Conservation (phyloP, 345 rosid species). For the Syzygium jambos region DNA sequence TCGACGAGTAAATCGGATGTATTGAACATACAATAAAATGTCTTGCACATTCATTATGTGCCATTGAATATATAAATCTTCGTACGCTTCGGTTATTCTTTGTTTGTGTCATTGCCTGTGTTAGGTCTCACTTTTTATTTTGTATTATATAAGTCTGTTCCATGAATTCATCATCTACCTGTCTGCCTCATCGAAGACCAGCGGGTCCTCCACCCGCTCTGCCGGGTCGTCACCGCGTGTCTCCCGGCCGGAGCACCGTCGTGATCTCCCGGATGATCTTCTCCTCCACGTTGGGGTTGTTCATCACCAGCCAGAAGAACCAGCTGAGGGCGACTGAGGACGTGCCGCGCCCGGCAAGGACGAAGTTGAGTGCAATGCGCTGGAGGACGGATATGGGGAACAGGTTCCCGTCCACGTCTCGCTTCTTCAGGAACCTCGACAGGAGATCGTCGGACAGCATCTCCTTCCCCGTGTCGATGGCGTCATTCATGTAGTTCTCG, state of each 20-base stretch:
- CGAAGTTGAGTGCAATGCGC: constrained; percentile 82
- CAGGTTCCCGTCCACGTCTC: constrained; percentile 54
- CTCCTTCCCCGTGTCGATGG: constrained; percentile 54
- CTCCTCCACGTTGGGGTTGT: constrained; percentile 43
- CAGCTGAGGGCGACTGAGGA: constrained; percentile 89
- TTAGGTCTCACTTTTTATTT: background rate
- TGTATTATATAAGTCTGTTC: background rate
- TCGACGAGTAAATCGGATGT: accelerated
- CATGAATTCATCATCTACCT: background rate
- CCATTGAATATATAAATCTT: background rate
- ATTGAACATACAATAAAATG: background rate
- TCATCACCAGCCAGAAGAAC: constrained; percentile 95
- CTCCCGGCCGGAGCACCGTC: constrained; percentile 33
- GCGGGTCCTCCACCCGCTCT: constrained; percentile 71
- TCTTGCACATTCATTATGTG: background rate
- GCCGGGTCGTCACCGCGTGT: constrained; percentile 53
- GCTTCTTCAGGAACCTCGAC: constrained; percentile 75
- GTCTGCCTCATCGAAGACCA: constrained; percentile 81
- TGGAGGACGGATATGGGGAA: constrained; percentile 62
- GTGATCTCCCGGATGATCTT: constrained; percentile 59
- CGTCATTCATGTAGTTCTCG: constrained; percentile 71
- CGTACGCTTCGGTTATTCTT: background rate
- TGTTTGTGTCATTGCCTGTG: background rate
- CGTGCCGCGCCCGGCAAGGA: constrained; percentile 84
- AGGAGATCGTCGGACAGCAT: constrained; percentile 76